Conservation (phyloP, 106 monocot species). For the Dendrobium huoshanense region DNA sequence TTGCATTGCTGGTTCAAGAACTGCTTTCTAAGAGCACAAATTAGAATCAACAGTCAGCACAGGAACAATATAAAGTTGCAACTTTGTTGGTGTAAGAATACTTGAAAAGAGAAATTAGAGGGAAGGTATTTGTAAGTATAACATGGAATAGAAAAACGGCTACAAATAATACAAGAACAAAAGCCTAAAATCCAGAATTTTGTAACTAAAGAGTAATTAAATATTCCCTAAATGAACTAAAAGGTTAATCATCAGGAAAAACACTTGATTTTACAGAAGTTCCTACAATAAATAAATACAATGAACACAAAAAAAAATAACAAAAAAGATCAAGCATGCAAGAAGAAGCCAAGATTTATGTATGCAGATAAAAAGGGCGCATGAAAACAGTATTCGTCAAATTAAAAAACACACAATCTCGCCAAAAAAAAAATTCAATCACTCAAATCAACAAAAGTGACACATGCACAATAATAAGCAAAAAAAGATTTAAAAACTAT, state of each 20-base stretch:
- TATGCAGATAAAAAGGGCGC: too few species aligned
- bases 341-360: too few species aligned
- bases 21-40: conserved; percentile 48
- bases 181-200: background rate
- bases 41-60: background rate
- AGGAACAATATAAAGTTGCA: background rate
- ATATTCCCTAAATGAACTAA: background rate
- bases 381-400: too few species aligned
- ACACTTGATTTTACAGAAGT: too few species aligned
- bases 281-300: too few species aligned
- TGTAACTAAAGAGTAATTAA: background rate
- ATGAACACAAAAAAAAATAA: too few species aligned
- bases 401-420: too few species aligned
- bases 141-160: background rate
- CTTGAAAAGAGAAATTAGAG: background rate
- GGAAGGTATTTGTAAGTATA: background rate
- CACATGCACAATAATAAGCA: too few species aligned
- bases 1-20: conserved; percentile 98
- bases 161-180: background rate
- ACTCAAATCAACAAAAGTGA: too few species aligned
- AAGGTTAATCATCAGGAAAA: background rate
- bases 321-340: too few species aligned
- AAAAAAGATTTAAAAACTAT: too few species aligned
- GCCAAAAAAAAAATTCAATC: too few species aligned
- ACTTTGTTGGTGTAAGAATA: background rate